Percentiles rank a stretch among this genome's conserved stretches.
phyloP scores from a whole-genome alignment of 495 filamentous ascomycete genomes.

The Aspergillus coremiiformis region DNA sequence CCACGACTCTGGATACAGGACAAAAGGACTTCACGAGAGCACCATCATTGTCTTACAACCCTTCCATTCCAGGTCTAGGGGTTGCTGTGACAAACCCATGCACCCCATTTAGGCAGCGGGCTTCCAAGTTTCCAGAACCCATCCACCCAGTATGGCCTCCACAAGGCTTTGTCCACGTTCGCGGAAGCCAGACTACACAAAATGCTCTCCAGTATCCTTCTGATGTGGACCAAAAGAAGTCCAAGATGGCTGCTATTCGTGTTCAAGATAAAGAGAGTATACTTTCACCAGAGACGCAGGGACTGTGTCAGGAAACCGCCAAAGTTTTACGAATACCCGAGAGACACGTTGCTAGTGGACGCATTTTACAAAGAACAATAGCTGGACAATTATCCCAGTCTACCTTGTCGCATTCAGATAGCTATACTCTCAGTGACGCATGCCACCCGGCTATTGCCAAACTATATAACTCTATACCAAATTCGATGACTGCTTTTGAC shows the following conservation, averaged over 20 bases:
- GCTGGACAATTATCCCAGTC: conserved; percentile 28
- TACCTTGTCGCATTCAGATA: background rate
- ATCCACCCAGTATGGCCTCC: conserved; percentile 65
- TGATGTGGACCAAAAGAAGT: conserved; percentile 25
- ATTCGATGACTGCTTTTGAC: conserved; percentile 72
- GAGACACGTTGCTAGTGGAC: conserved; percentile 30
- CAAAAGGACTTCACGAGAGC: background rate
- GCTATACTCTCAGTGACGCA: conserved; percentile 5
- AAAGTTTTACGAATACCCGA: conserved; percentile 27
- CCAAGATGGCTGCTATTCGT: conserved; percentile 27
- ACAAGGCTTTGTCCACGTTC: conserved; percentile 52
- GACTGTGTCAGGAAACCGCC: background rate
- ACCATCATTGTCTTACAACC: background rate
- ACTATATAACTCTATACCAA: conserved; percentile 52
- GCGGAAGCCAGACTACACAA: conserved; percentile 3
- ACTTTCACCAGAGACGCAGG: conserved; percentile 5
- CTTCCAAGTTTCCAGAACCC: conserved; percentile 52
- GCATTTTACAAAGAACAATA: conserved; percentile 25
- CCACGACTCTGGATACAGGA: conserved; percentile 8
- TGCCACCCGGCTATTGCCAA: conserved; percentile 52
- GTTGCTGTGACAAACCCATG: conserved; percentile 11
- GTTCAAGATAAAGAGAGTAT: conserved; percentile 32
- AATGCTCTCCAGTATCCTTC: background rate
- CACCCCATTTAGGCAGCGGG: conserved; percentile 21
- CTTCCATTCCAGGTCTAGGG: conserved; percentile 16